Evolutionary conservation across 2,329 filamentous ascomycete genomes (phyloP), one percentile per base, ranked within the genome.

Genomic region (Parastagonospora nodorum): DNA sequence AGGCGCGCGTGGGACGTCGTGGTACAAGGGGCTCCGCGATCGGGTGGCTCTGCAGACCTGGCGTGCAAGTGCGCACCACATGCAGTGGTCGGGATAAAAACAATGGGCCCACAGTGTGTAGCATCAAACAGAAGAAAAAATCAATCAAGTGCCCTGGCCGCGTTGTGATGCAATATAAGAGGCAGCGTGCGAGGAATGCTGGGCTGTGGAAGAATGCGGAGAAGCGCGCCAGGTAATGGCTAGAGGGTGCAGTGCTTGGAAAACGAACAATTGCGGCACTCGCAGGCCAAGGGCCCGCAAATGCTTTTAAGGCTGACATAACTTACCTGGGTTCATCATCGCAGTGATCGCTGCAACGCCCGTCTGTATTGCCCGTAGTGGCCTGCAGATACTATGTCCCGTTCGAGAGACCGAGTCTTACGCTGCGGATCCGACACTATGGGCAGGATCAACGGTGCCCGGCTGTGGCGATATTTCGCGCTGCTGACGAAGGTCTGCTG

Each of bases 311-410:
- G 63, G 61, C 63, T 67, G 62, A 72, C 72, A 72, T 72, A 75
- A 72, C 72, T 72, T 72, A 75, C 72, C 64, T 68, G 64, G 59
- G 54, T 74, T 70, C 72, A 75, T 74, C 42, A 61, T 65, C 63
- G 61, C 57, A 61, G 61, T 50, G 44, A 53, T 56, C 43, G 58
- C 56, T 58, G 50, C 58, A 59, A 55, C 49, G 58, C 51, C 45
- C 35, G 53, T 60, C 50, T 57, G 58, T 51, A 52, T 59, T 58
- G 58, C 59, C 56, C 51, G 57, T 58, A 35, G 40, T 47, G 40
- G 52, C 57, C 57, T 47, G 48, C 48, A 53, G 51, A 42, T 37
- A 50, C 51, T 51, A 58, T 52, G 51, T 51, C 39, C 57, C 55
- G 51, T 58, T 58, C 53, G 51, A 53, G 58, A 51, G 48, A 57